Base-by-base conservation (phyloP, 2,329 filamentous ascomycete genomes). In the Pseudophaeomoniella oleicola region DNA sequence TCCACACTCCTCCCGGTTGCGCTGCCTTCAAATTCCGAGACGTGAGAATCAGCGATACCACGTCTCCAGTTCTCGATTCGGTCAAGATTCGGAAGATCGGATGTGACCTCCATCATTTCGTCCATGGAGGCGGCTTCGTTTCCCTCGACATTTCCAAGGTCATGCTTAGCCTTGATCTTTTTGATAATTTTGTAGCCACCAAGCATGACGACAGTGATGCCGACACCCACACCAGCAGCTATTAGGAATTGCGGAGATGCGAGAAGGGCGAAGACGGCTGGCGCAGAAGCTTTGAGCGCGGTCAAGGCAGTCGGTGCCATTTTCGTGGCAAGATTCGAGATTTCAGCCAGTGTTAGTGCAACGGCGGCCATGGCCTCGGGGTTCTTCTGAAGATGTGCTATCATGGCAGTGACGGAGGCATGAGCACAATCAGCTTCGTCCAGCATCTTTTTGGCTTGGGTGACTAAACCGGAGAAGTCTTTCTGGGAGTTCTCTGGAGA, bases 151-250 rank as follows among this genome's bases (percentile, higher is more conserved):
- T 57, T 53, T 6, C 34, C 15, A 13, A 27, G 13, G 11, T 51
- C 52, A 19, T 61, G 60, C 39, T 60, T 59, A 11, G 54, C 62
- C 49, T 66, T 64, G 46, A 96, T 83, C 48, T 77, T 79, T 67
- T 94, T 92, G 60, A 98, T 78, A 55, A 98, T 94, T 62, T 94
- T 96, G 72, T 85, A 96, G 4, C 90, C 88, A 37, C 90, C 90
- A 41, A 98, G 84, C 56, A 90, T 87, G 49, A 98, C 84, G 5
- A 96, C 78, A 0, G 90, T 96, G n/a, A 94, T 78, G 11, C 90
- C 90, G 0, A 94, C 77, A 1, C 82, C 84, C 11, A 94, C 76
- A 31, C 87, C 83, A 1, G 83, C 85, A 3, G 86, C 86, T 49
- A 98, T 94, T 44, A 94, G 72, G 54, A 98, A 98, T 52, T 98